Conservation (phyloP, 2,329 filamentous ascomycete species). For the Mycosphaerella sp. region DNA sequence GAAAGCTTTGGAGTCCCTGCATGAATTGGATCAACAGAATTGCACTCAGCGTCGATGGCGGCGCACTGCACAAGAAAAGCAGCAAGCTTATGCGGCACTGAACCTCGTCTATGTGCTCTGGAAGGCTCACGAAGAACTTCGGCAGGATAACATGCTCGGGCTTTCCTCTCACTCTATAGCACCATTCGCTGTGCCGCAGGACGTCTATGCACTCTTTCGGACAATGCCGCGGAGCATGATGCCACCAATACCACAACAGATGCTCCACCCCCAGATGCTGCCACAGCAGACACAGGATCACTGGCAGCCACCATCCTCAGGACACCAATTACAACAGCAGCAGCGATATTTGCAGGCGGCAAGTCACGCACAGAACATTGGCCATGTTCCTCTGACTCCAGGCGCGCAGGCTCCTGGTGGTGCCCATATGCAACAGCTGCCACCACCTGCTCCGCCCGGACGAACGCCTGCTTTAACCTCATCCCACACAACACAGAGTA, state of each 20-base stretch:
- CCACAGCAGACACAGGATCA: background rate
- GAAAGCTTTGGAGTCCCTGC: conserved; percentile 18
- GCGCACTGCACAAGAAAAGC: conserved; percentile 14
- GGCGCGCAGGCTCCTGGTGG: background rate
- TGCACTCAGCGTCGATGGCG: conserved; percentile 13
- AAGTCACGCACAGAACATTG: background rate
- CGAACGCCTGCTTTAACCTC: background rate
- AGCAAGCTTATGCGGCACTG: conserved; percentile 13
- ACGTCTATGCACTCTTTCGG: conserved; percentile 11
- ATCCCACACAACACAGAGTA: background rate
- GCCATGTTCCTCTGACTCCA: background rate
- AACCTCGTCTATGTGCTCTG: conserved; percentile 13
- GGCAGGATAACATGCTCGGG: background rate
- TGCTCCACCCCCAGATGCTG: conserved; percentile 11
- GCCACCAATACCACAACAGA: background rate
- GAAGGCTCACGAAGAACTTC: background rate
- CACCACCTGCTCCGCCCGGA: background rate
- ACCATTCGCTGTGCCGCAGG: conserved; percentile 3
- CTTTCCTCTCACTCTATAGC: background rate
- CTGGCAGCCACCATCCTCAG: background rate
- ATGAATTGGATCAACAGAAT: conserved; percentile 21
- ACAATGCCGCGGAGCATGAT: background rate
- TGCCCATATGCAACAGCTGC: background rate
- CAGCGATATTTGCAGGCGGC: background rate
- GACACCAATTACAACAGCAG: conserved; percentile 11